Percentiles rank a stretch among this genome's conserved stretches.
These are phyloP conservation scores for Parastagonospora avenae DNA, from an alignment of 2,329 filamentous ascomycete genomes.

Conservation along the genomic window DNA sequence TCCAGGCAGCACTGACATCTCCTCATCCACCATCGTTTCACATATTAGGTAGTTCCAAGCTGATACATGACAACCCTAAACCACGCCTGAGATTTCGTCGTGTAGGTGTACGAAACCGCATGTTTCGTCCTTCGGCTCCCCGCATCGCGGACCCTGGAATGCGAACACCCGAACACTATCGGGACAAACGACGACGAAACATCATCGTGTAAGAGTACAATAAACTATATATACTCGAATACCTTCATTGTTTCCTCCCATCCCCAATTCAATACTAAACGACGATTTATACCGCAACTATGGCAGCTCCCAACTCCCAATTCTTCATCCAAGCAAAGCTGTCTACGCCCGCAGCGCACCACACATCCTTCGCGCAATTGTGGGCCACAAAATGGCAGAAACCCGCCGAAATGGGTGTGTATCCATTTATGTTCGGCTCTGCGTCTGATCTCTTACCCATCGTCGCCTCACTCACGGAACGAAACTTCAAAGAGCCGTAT, in stretches of 20 bases:
- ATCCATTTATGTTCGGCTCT: constrained; percentile 75
- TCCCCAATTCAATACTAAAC: too few relatives aligned
- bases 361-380: constrained; percentile 53
- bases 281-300: constrained; percentile 14
- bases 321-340: constrained; percentile 57
- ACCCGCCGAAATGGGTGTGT: constrained; percentile 68
- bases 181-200: not conserved
- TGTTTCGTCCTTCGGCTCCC: too few relatives aligned
- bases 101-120: too few relatives aligned
- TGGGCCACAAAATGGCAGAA: constrained; percentile 81
- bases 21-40: too few relatives aligned
- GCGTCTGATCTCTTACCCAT: constrained; percentile 73
- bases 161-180: not conserved
- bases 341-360: constrained; percentile 49
- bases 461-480: constrained; percentile 65
- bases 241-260: too few relatives aligned
- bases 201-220: too few relatives aligned
- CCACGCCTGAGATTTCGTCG: too few relatives aligned
- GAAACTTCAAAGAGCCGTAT: constrained; percentile 68
- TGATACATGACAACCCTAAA: too few relatives aligned
- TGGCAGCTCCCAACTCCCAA: constrained; percentile 49
- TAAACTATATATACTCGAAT: too few relatives aligned
- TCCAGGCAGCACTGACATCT: too few relatives aligned
- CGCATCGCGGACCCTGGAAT: not conserved
- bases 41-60: too few relatives aligned